Evolutionary conservation across 257 asterid genomes (phyloP).

Genomic region (Capsicum baccatum): DNA sequence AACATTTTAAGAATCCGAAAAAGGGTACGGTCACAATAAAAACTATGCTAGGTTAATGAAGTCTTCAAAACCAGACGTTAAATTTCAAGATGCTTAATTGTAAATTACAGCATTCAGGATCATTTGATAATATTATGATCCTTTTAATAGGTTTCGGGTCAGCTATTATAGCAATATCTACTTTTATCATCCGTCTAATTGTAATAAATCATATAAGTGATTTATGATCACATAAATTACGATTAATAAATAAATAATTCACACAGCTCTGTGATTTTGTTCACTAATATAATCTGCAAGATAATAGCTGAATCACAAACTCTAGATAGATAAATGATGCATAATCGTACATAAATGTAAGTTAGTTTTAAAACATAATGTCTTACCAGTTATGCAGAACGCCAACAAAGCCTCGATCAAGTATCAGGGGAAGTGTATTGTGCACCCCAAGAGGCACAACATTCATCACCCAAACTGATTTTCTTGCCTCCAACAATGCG

Average conservation of each 20-base stretch:
- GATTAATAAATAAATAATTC: background rate
- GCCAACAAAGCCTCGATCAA: constrained; percentile 78
- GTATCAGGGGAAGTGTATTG: constrained; percentile 76
- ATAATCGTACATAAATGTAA: background rate
- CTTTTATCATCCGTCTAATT: background rate
- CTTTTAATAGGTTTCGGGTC: background rate
- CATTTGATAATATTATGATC: background rate
- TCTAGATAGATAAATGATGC: background rate
- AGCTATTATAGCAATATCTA: background rate
- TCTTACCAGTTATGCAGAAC: constrained; percentile 84
- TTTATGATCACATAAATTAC: background rate
- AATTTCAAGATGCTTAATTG: background rate
- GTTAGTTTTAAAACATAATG: background rate
- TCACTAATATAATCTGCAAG: background rate
- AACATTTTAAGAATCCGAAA: background rate
- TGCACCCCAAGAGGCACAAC: constrained; percentile 77
- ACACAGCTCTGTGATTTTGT: constrained; percentile 15
- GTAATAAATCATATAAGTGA: background rate
- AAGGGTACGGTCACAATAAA: background rate
- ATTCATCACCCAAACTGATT: constrained; percentile 93
- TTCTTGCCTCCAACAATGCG: constrained; percentile 72
- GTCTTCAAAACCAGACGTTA: background rate
- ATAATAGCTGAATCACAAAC: background rate
- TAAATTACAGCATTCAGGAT: background rate
- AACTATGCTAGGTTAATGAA: background rate